Evolutionary conservation across 2,329 filamentous ascomycete genomes (phyloP), one percentile per base, ranked within the genome.

Genomic region (Dendryphion nanum): DNA sequence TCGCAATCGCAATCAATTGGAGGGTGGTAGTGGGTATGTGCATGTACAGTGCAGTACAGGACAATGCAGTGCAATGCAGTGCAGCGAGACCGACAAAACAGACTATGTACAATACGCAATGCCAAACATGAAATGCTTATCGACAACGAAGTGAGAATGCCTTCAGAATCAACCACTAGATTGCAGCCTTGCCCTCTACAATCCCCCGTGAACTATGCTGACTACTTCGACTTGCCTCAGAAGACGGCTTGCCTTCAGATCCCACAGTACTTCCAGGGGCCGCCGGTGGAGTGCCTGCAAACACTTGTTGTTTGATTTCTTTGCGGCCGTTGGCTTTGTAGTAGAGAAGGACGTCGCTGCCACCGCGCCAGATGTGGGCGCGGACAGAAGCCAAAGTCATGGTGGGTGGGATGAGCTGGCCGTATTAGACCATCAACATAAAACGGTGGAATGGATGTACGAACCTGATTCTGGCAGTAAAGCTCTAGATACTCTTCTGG

Each of bases 371-470:
- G 37, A 97, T 76, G 59, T 95, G 89, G 2, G 89, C 85, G 20
- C 91, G 83, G 30, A 98, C 82, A 1, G 90, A 96, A 4, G 89
- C 89, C n/a, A 98, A 78, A 23, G 86, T 97, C 85, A 95, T 96
- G 20, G 83, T 85, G 5, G 83, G 81, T 2, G 85, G 79, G 18
- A 97, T 74, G 41, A 85, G 66, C 73, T 76, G 38, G 37, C 6
- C 0, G 12, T 14, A 30, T 43, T 37, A 48, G 34, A 14, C 10
- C 6, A 6, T 12, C 8, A 21, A 3, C 26, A 13, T 8, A 8
- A 5, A 7, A 18, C 14, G 7, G 13, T 15, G 18, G 18, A 31
- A 28, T 15, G 14, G 20, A 4, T 18, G 20, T 15, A 70, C 81
- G 60, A 69, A 93, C 89, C 76, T 89, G 86, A 38, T 90, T 86